Conservation (phyloP, 768 basidiomycete species). For the Cubamyces lactineus region DNA sequence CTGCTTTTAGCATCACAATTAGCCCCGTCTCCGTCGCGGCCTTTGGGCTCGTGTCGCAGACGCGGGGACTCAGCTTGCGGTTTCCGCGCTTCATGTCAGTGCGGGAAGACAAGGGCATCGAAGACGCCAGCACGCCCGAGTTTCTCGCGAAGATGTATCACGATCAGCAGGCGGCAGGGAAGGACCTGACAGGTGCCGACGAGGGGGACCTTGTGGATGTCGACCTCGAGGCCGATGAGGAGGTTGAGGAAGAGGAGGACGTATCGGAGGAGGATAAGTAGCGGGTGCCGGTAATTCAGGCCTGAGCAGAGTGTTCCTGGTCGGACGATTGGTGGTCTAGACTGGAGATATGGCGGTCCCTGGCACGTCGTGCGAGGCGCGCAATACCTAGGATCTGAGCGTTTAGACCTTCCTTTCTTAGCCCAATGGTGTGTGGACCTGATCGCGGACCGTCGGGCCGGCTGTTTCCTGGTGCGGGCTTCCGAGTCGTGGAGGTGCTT, state of each 20-base stretch:
- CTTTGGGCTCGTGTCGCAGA: conserved; percentile 55
- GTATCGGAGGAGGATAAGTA: conserved; percentile 1
- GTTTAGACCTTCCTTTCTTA: background rate
- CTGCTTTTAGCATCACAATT: conserved; percentile 62
- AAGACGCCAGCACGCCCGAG: conserved; percentile 71
- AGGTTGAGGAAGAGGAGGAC: conserved; percentile 18
- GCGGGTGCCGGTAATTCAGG: background rate
- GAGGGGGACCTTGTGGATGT: conserved; percentile 66
- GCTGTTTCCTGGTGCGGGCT: background rate
- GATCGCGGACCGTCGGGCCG: conserved; percentile 13
- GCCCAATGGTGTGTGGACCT: background rate
- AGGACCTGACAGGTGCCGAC: conserved; percentile 46
- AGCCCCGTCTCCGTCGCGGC: conserved; percentile 88
- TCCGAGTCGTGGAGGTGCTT: background rate
- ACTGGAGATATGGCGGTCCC: background rate
- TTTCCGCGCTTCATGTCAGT: conserved; percentile 85
- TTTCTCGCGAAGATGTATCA: conserved; percentile 73
- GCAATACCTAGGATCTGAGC: background rate
- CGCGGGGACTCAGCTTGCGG: conserved; percentile 77
- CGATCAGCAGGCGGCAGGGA: conserved; percentile 55
- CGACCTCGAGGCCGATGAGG: conserved; percentile 40
- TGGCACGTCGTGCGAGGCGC: background rate
- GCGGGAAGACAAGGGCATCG: conserved; percentile 73
- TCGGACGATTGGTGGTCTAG: background rate
- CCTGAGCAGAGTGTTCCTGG: too few species aligned